Evolutionary conservation across 805 yeast species (phyloP), one percentile per base, ranked within the genome.

Genomic region (Wickerhamomyces chambardii): DNA sequence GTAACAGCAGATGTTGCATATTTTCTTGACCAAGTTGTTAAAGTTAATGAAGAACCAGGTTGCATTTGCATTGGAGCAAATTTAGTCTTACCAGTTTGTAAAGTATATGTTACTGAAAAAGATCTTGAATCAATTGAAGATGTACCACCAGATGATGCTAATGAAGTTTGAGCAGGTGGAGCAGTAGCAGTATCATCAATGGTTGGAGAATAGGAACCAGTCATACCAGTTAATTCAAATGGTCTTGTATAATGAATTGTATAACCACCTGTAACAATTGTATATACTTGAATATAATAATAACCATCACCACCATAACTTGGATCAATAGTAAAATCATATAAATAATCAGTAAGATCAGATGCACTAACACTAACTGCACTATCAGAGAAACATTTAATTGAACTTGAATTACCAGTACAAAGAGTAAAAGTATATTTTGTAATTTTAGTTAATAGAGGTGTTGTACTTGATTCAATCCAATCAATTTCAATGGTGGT

Each of bases 51-150:
- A 2, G 84, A 53, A 4, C 81, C 84, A 9, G 98, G 97, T 58
- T 86, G 95, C 39, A 66, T 56, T 61, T 89, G 97, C 95, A 87
- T 85, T 34, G 97, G 96, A 2, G 97, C 97, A 57, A 63, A 84
- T 51, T 89, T 72, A 7, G 83, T 75, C 19, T 45, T 56, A 21
- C 95, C 95, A 1, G 90, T 79, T 64, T 90, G 97, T 45, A 50
- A 45, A 4, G 86, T 73, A 59, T 89, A 90, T 2, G 90, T 69
- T 10, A 87, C 59, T 3, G 75, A 45, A 51, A 79, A 80, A 4
- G 85, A 77, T 12, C 55, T 59, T 1, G 76, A 60, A n/a, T 62
- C 61, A 3, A 58, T 59, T 8, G 64, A 56, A 4, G 45, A 36
- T 3, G 69, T 55, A 7, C 55, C 58, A 9, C 50, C 56, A 3